A percentile compares a stretch with the other conserved stretches of the same genome.
These are phyloP conservation scores for Mrakia hoshinonis DNA, from an alignment of 768 basidiomycete species.

Conservation along the genomic window DNA sequence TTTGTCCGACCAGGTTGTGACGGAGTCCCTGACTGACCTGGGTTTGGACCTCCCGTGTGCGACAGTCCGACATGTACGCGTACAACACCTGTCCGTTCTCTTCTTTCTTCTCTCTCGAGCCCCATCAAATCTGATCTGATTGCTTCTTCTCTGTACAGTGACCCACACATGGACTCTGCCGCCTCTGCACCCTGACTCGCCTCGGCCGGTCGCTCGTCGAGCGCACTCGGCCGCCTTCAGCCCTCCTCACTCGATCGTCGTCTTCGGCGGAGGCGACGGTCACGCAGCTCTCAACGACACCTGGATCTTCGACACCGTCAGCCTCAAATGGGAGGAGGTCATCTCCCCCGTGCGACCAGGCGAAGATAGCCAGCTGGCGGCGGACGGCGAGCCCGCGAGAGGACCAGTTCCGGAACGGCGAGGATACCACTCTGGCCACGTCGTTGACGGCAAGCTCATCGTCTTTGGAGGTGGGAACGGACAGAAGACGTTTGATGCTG, in stretches of 20 bases:
- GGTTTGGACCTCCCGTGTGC: no score
- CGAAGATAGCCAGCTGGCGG: neutral
- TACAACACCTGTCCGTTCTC: slow-evolving; percentile 55
- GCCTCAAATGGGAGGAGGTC: slow-evolving; percentile 55
- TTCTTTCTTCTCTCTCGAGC: neutral
- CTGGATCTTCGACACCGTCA: slow-evolving; percentile 66
- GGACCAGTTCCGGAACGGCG: neutral
- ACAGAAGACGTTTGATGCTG: slow-evolving; percentile 73
- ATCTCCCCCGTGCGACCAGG: neutral
- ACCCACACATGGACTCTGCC: slow-evolving; percentile 40
- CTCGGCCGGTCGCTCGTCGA: slow-evolving; percentile 56
- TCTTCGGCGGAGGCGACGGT: slow-evolving; percentile 93
- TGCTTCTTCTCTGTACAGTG: slow-evolving; percentile 23
- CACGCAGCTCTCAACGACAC: slow-evolving; percentile 80
- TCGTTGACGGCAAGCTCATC: slow-evolving; percentile 76
- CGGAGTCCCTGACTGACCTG: neutral
- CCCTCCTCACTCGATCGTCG: slow-evolving; percentile 61
- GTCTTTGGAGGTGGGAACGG: slow-evolving; percentile 88
- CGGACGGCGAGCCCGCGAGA: neutral
- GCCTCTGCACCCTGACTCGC: slow-evolving; percentile 14
- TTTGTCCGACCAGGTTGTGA: no score
- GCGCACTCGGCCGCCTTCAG: slow-evolving; percentile 75
- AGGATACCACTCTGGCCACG: slow-evolving; percentile 85
- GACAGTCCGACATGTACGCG: slow-evolving; percentile 61
- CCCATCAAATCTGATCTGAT: no score